Conservation (phyloP, 768 basidiomycete species). For the Boletus patriciae region DNA sequence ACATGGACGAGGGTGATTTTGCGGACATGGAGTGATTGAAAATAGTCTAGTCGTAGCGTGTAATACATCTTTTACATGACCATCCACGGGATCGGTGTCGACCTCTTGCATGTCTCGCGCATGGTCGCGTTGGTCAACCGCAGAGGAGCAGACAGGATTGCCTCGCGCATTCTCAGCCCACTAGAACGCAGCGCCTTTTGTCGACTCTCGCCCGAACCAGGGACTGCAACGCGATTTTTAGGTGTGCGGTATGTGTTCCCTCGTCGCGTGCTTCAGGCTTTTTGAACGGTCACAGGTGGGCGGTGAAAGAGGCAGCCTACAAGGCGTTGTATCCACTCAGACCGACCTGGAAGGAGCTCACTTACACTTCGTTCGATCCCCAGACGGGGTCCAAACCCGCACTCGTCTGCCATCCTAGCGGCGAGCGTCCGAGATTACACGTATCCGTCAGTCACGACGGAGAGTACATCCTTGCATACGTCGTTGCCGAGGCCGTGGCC, state of each 20-base stretch:
- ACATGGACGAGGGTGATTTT: slow-evolving; percentile 93
- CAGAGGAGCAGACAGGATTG: slow-evolving; percentile 46
- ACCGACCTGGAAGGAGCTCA: slow-evolving; percentile 77
- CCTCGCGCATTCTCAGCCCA: slow-evolving; percentile 61
- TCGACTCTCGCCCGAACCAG: slow-evolving; percentile 6
- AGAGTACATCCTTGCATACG: slow-evolving; percentile 69
- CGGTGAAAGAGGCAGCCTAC: slow-evolving; percentile 83
- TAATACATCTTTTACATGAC: slow-evolving; percentile 40
- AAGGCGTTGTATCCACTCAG: slow-evolving; percentile 74
- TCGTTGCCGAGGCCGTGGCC: slow-evolving; percentile 50
- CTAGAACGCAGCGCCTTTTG: slow-evolving; percentile 41
- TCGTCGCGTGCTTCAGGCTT: not conserved
- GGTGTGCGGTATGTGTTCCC: slow-evolving; percentile 59
- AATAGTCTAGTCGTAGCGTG: not conserved
- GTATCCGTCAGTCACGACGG: slow-evolving; percentile 82
- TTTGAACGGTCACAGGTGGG: slow-evolving; percentile 54
- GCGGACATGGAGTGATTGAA: slow-evolving; percentile 58
- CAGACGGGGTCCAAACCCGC: slow-evolving; percentile 42
- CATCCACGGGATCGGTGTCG: slow-evolving; percentile 75
- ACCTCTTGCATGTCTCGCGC: slow-evolving; percentile 69
- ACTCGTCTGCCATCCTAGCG: slow-evolving; percentile 31
- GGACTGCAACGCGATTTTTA: slow-evolving; percentile 47
- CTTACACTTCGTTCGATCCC: slow-evolving; percentile 41
- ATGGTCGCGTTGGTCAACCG: slow-evolving; percentile 55
- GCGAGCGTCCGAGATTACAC: slow-evolving; percentile 41